These are phyloP conservation scores for Bodo saltans DNA, from an alignment of 78 protist genomes.

Conservation along the genomic window DNA sequence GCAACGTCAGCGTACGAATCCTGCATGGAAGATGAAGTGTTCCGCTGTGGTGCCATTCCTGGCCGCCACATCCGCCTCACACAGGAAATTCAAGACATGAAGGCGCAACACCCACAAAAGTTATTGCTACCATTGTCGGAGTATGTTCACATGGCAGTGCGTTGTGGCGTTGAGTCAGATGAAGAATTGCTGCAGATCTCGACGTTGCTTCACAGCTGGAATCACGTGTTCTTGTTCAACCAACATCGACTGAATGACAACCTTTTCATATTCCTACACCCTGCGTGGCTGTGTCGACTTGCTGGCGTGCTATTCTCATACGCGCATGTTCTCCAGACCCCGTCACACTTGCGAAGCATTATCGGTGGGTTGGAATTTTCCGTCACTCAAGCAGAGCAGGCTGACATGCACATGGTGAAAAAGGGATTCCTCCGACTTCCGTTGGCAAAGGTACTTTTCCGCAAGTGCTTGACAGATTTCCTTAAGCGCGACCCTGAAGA, in stretches of 20 bases:
- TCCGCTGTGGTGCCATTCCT: neutral
- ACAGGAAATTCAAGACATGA: neutral
- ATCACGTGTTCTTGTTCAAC: slow-evolving; percentile 7
- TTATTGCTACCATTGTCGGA: slow-evolving; percentile 7
- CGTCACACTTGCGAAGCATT: neutral
- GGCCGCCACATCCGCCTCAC: neutral
- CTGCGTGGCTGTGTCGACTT: slow-evolving; percentile 8
- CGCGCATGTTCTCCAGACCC: slow-evolving; percentile 8
- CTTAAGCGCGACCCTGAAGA: slow-evolving; percentile 17
- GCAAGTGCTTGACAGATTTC: neutral
- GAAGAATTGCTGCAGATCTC: slow-evolving; percentile 22
- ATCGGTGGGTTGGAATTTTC: neutral
- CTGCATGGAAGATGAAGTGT: neutral
- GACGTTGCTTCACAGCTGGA: slow-evolving; percentile 3
- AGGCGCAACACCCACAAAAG: neutral
- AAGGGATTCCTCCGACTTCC: neutral
- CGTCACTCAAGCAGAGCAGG: neutral
- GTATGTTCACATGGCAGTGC: neutral
- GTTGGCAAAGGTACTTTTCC: slow-evolving; percentile 12
- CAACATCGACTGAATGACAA: neutral
- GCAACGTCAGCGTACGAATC: neutral
- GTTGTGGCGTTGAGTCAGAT: neutral
- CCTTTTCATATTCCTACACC: slow-evolving; percentile 13
- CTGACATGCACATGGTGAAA: neutral
- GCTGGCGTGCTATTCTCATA: neutral